Base-by-base conservation (phyloP, 495 filamentous ascomycete species). In the Aspergillus ellipticus region DNA sequence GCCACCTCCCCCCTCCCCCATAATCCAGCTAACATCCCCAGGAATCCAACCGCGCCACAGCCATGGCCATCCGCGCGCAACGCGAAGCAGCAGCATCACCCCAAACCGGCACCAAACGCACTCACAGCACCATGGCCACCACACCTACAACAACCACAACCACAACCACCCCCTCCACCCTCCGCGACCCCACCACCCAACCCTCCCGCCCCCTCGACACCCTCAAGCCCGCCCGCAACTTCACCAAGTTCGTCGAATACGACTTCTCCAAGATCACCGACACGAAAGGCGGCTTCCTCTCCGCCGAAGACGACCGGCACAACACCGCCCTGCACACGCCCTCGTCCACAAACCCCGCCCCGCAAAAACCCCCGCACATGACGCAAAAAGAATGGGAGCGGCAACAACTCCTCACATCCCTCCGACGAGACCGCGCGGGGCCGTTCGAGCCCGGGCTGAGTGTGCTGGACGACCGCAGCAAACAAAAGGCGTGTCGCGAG, bases 241-340 rank as follows among this genome's bases (percentile, higher is more conserved):
- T 97, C 63, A 81, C 85, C 42, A 90, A 92, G 70, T 97, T 86
- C 71, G 89, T 98, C 60, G 94, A 98, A 55, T 97, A 96, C 70
- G 95, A 98, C 74, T 92, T 98, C 60, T 89, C 87, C 59, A 91
- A 91, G 74, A 98, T 98, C 90, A 93, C 86, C 13, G 94, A 98
- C 67, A 97, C 94, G 6, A 96, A 96, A 63, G 94, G 94, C 41
- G 94, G 94, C 0, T 98, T 98, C 68, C 68, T 98, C 57, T 88
- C 85, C 21, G 77, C 80, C 0, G 88, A 92, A 56, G 94, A 98
- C 65, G 94, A 98, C 67, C 94, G 94, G 1, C 84, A 84, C 68
- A 96, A 95, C 64, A 88, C 85, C 54, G 86, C 85, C 5, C 74
- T 96, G 56, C 82, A 89, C 49, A 72, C 77, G 0, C 7, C 24